phyloP scores from a whole-genome alignment of 106 monocot species.

The Amphibolis antarctica region DNA sequence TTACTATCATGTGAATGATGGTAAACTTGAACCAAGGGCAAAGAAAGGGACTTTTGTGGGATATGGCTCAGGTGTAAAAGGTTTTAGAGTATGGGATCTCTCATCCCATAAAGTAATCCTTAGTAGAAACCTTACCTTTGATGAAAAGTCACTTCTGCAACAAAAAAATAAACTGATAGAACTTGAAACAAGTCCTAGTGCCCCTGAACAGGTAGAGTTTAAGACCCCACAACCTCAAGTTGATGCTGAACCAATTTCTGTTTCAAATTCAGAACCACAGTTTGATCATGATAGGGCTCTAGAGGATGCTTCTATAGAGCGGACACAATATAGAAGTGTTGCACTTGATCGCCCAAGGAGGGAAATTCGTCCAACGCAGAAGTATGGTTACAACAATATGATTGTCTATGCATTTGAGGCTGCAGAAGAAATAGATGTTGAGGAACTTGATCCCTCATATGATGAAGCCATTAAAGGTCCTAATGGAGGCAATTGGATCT shows the following conservation, averaged over 20 bases:
- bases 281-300: background rate
- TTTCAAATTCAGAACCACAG: background rate
- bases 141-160: background rate
- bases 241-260: background rate
- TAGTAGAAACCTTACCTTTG: background rate
- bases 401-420: background rate
- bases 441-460: background rate
- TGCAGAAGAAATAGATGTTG: background rate
- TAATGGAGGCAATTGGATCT: background rate
- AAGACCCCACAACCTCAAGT: background rate
- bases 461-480: background rate
- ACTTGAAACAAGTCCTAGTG: background rate
- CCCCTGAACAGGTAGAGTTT: background rate
- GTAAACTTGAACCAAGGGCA: slow-evolving; percentile 4
- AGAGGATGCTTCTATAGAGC: background rate
- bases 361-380: background rate
- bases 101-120: background rate
- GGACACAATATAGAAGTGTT: background rate
- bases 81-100: background rate
- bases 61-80: background rate
- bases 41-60: background rate
- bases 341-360: background rate
- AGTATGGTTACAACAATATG: background rate
- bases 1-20: background rate
- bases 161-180: background rate